These are phyloP conservation scores for Furculomyces boomerangus DNA, from an alignment of 371 early-diverging fungal species.

Conservation along the genomic window DNA sequence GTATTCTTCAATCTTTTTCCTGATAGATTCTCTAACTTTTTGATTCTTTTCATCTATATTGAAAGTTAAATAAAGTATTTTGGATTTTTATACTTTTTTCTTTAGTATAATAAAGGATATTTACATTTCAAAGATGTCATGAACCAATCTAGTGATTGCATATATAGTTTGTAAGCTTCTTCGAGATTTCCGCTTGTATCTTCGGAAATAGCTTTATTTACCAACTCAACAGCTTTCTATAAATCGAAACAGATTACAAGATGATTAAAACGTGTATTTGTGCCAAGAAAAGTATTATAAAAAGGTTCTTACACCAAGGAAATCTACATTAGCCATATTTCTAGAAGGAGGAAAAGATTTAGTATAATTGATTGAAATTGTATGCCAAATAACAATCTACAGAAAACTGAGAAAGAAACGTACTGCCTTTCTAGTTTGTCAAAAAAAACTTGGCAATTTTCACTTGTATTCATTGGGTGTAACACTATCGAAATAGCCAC, in stretches of 20 bases:
- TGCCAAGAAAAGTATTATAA: background rate
- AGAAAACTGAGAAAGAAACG: no score
- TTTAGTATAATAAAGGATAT: background rate
- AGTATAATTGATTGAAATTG: no score
- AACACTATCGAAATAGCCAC: no score
- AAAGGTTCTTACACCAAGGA: background rate
- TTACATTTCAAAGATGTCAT: conserved; percentile 88
- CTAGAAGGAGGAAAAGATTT: no score
- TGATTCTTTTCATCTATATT: conserved; percentile 88
- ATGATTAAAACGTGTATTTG: background rate
- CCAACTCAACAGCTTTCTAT: conserved; percentile 72
- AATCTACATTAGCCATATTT: conserved; percentile 1
- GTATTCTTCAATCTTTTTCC: conserved; percentile 80
- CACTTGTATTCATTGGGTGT: no score
- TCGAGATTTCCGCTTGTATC: conserved; percentile 80
- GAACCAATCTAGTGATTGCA: conserved; percentile 78
- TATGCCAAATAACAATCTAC: no score
- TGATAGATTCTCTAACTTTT: conserved; percentile 61
- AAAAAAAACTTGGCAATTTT: no score
- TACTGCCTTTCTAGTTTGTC: no score
- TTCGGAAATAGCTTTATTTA: conserved; percentile 84
- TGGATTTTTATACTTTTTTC: background rate
- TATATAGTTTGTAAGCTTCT: conserved; percentile 76
- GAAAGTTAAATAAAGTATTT: background rate
- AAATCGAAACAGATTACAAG: background rate